These are phyloP conservation scores for Acanthamoeba castellanii DNA, from an alignment of 208 protist genomes.

Conservation along the genomic window DNA sequence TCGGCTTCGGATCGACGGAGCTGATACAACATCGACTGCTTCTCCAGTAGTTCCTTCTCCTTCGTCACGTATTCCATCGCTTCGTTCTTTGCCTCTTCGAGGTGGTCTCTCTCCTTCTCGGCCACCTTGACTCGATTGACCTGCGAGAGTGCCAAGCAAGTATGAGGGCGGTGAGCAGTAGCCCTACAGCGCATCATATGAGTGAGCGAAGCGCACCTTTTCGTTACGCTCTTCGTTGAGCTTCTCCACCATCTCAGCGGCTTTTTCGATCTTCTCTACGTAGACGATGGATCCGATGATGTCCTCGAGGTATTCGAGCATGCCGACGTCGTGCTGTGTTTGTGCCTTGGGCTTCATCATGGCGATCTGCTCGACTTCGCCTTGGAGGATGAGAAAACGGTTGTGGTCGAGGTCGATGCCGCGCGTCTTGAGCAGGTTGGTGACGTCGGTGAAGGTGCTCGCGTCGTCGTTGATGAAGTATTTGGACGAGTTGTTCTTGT, in stretches of 20 bases:
- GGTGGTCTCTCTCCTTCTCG: constrained; percentile 94
- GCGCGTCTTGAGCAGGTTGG: constrained; percentile 92
- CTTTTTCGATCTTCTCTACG: constrained; percentile 94
- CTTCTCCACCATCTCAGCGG: constrained; percentile 91
- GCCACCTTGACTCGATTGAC: constrained; percentile 94
- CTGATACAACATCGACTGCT: constrained; percentile 94
- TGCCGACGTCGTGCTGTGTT: constrained; percentile 96
- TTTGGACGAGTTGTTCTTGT: constrained; percentile 95
- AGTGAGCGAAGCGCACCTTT: constrained; percentile 83
- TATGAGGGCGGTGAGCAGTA: neutral
- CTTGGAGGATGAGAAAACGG: constrained; percentile 99
- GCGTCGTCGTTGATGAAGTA: constrained; percentile 94
- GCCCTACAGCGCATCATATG: neutral
- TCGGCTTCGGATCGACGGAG: constrained; percentile 78
- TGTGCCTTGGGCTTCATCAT: constrained; percentile 99
- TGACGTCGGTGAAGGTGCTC: constrained; percentile 88
- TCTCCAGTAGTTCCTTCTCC: constrained; percentile 94
- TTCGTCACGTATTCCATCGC: constrained; percentile 95
- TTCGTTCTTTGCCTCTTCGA: constrained; percentile 93
- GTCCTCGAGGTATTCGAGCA: constrained; percentile 99
- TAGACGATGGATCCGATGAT: constrained; percentile 97
- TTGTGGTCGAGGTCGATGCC: constrained; percentile 99
- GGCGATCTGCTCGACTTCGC: constrained; percentile 99
- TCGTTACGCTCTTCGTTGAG: constrained; percentile 95
- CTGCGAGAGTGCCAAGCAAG: constrained; percentile 32